These are phyloP conservation scores for Ceratobasidium theobromae DNA, from an alignment of 1,284 basidiomycete species.

Conservation along the genomic window DNA sequence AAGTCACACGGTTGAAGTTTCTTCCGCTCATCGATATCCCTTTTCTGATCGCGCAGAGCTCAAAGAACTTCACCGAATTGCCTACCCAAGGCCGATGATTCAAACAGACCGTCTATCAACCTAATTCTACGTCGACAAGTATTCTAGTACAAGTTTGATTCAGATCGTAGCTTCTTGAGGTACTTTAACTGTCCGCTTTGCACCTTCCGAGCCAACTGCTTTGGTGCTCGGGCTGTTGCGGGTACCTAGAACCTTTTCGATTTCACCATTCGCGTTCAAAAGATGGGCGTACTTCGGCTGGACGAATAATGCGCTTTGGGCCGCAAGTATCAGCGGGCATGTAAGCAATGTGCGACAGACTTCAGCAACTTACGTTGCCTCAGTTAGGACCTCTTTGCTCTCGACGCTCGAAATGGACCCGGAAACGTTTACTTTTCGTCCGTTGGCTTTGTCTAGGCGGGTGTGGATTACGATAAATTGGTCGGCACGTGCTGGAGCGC, in stretches of 20 bases:
- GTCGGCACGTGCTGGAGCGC: slow-evolving; percentile 79
- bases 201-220: slow-evolving; percentile 4
- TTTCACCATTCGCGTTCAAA: slow-evolving; percentile 51
- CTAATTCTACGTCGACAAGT: too few species aligned
- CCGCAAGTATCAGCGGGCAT: slow-evolving; percentile 4
- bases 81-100: too few species aligned
- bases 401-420: slow-evolving; percentile 75
- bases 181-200: slow-evolving; percentile 19
- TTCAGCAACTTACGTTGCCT: slow-evolving; percentile 63
- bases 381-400: slow-evolving; percentile 70
- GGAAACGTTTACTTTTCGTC: slow-evolving; percentile 73
- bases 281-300: slow-evolving; percentile 82
- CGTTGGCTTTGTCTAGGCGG: slow-evolving; percentile 61
- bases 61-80: too few species aligned
- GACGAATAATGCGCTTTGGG: slow-evolving; percentile 67
- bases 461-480: slow-evolving; percentile 79
- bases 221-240: background rate
- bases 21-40: too few species aligned
- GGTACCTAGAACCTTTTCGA: slow-evolving; percentile 20
- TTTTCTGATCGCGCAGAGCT: too few species aligned
- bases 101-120: too few species aligned
- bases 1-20: too few species aligned
- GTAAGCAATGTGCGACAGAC: background rate
- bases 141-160: background rate
- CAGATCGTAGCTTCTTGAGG: slow-evolving; percentile 23